Conservation (phyloP, 371 early-diverging fungal species). For the Rhizopus stolonifer region DNA sequence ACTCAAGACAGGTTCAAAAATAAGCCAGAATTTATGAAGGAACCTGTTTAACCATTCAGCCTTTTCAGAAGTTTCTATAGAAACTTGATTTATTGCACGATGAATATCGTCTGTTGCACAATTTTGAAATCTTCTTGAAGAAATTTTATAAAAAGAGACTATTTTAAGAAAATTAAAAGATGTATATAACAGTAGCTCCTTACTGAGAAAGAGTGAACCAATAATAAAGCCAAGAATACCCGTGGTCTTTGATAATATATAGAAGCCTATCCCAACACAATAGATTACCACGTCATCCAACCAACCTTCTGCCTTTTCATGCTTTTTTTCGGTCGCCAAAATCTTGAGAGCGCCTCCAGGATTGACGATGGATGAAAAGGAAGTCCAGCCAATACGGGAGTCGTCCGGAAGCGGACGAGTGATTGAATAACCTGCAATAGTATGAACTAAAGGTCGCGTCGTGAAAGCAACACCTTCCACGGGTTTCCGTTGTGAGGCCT, state of each 20-base stretch:
- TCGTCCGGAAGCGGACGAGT: constrained; percentile 22
- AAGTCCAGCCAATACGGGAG: constrained; percentile 37
- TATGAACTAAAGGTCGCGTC: constrained; percentile 15
- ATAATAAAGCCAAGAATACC: constrained; percentile 45
- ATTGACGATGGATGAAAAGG: constrained; percentile 26
- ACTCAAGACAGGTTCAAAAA: constrained; percentile 91
- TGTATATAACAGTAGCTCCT: too few species aligned
- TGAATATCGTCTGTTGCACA: constrained; percentile 69
- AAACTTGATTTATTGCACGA: constrained; percentile 53
- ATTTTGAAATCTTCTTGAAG: constrained; percentile 61
- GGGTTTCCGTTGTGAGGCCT: constrained; percentile 23
- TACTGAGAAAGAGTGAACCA: constrained; percentile 49
- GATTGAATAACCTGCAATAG: constrained; percentile 27
- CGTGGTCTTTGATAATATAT: constrained; percentile 27
- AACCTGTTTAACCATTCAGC: constrained; percentile 98
- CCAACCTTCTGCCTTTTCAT: constrained; percentile 28
- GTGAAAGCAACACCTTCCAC: neutral
- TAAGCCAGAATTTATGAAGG: constrained; percentile 83
- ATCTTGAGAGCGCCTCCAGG: constrained; percentile 25
- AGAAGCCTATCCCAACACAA: constrained; percentile 33
- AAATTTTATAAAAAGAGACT: constrained; percentile 70
- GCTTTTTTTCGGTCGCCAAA: constrained; percentile 15
- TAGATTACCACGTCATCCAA: constrained; percentile 36
- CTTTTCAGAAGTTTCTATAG: constrained; percentile 53
- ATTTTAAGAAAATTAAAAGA: neutral